Conservation (phyloP, 2,329 filamentous ascomycete species). For the Arthrobotrys megalospora region DNA sequence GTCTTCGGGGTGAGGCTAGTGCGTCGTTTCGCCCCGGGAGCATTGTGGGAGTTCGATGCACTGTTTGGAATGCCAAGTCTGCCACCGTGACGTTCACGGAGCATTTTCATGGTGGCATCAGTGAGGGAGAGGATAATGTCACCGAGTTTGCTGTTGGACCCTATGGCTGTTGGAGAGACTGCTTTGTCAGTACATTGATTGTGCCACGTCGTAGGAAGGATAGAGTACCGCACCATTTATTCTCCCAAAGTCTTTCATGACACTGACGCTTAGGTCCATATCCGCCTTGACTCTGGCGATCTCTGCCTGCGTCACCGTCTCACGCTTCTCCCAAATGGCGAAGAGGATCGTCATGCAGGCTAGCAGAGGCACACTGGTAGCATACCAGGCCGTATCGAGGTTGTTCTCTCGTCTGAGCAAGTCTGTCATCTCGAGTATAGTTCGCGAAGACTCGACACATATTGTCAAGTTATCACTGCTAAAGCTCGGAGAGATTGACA, state of each 20-base stretch:
- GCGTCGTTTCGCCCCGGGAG: conserved; percentile 30
- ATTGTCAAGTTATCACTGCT: conserved; percentile 76
- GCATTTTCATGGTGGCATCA: conserved; percentile 54
- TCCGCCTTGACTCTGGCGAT: conserved; percentile 76
- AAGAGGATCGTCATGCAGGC: conserved; percentile 82
- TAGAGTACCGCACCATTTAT: conserved; percentile 73
- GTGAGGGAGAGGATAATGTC: conserved; percentile 54
- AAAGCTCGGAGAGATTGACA: conserved; percentile 72
- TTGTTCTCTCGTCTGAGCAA: conserved; percentile 75
- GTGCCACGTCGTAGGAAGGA: neutral
- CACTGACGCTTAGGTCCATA: conserved; percentile 78
- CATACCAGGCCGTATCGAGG: conserved; percentile 84
- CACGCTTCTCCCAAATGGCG: conserved; percentile 77
- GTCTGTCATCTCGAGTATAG: conserved; percentile 75
- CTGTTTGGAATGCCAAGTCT: conserved; percentile 14
- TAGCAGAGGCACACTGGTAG: conserved; percentile 79
- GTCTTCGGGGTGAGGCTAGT: conserved; percentile 44
- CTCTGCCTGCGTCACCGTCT: conserved; percentile 74
- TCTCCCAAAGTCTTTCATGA: conserved; percentile 77
- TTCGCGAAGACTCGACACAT: conserved; percentile 77
- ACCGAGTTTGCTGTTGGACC: conserved; percentile 47
- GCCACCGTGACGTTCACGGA: conserved; percentile 51
- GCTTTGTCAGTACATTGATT: neutral
- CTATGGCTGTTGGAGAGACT: conserved; percentile 17
- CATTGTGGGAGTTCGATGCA: conserved; percentile 9